Conservation (phyloP, 2,329 filamentous ascomycete genomes). For the Karstenula rhodostoma region DNA sequence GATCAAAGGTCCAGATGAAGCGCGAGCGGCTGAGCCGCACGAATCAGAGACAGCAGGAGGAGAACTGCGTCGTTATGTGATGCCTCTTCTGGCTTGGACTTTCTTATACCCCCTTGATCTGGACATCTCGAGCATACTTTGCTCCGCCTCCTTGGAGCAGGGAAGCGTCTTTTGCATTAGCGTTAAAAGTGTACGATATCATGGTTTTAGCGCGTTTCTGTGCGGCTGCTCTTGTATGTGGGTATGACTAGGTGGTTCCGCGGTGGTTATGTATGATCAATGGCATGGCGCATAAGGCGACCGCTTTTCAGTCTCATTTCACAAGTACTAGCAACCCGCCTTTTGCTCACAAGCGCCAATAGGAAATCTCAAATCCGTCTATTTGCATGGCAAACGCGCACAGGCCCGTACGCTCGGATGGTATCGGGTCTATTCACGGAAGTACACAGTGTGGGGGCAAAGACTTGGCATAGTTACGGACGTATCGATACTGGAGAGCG, state of each 20-base stretch:
- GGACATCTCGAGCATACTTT: background rate
- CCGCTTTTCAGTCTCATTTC: background rate
- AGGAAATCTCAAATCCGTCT: background rate
- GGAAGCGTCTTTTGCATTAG: background rate
- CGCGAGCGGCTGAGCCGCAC: conserved; percentile 83
- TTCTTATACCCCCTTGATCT: background rate
- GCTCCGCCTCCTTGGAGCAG: background rate
- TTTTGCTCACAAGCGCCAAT: background rate
- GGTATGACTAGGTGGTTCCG: background rate
- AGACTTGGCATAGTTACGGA: too few species aligned
- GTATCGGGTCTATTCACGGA: too few species aligned
- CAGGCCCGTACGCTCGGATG: too few species aligned
- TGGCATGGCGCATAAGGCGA: background rate
- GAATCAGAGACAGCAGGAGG: conserved; percentile 84
- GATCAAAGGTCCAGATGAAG: conserved; percentile 75
- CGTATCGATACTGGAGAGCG: too few species aligned
- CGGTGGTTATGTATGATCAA: background rate
- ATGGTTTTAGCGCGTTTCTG: background rate
- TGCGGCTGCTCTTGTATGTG: background rate
- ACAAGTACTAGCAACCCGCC: too few species aligned
- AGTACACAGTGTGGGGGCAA: too few species aligned
- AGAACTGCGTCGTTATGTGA: conserved; percentile 86
- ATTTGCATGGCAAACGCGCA: too few species aligned
- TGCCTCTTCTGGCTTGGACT: background rate
- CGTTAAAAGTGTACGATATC: background rate